Evolutionary conservation across 163 green algal species (phyloP).

Genomic region (Scenedesmus sp.): DNA sequence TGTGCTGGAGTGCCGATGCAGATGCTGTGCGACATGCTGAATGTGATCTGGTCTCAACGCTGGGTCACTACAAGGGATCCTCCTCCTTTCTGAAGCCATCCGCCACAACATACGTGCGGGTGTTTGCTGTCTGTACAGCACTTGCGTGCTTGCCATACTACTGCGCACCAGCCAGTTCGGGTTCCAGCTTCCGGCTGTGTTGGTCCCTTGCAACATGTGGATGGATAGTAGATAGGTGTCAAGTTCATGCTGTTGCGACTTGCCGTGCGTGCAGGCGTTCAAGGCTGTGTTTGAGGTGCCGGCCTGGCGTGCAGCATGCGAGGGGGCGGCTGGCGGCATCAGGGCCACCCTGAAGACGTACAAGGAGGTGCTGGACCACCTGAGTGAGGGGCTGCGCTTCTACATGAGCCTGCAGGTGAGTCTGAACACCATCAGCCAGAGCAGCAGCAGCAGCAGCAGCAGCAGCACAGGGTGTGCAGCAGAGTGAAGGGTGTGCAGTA

Average conservation of each 20-base stretch:
- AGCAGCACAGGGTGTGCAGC: not conserved
- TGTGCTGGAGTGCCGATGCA: no score
- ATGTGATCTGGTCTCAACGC: no score
- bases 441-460: not conserved
- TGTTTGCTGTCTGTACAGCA: no score
- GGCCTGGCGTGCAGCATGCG: constrained; percentile 81
- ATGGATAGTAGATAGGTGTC: no score
- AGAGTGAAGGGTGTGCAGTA: no score
- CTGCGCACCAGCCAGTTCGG: no score
- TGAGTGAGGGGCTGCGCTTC: constrained; percentile 83
- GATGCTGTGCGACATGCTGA: no score
- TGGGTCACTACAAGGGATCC: no score
- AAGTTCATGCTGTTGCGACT: not conserved
- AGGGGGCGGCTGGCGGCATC: constrained; percentile 66
- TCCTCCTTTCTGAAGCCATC: no score
- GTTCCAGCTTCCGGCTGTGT: no score
- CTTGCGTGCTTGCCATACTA: no score
- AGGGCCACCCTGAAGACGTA: constrained; percentile 65
- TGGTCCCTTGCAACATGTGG: not conserved
- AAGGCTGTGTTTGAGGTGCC: constrained; percentile 77
- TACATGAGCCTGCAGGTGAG: constrained; percentile 65
- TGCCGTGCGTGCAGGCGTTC: constrained; percentile 78
- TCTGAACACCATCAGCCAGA: not conserved
- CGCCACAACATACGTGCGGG: no score
- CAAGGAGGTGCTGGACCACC: constrained; percentile 87